Base-by-base conservation (phyloP, 257 asterid species). In the Vinca minor region DNA sequence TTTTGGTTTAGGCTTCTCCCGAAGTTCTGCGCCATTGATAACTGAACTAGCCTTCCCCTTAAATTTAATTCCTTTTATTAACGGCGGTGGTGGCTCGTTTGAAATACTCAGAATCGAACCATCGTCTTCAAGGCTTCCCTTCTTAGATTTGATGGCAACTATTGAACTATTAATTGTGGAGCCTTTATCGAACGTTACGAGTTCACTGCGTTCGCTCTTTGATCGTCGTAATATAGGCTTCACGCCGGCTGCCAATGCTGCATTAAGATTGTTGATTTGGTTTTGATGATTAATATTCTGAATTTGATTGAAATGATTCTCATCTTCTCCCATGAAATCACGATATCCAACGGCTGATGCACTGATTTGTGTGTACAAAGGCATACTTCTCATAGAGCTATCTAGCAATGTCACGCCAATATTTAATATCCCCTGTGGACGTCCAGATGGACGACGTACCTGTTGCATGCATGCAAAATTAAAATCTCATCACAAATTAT, bases 401-500 rank as follows among this genome's bases (percentile, higher is more conserved):
- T 82, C 97, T 0, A 90, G 87, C 34, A 90, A 70, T 55, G 96
- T 85, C 69, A 87, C 95, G 0, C 97, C 97, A 20, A 91, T 83
- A 75, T 91, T 91, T 52, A 88, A 58, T 73, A 88, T 88, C 4
- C 98, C 95, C 42, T 88, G 98, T 13, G 96, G 95, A 31, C 96
- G 85, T 2, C 98, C 98, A 0, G 98, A 91, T 50, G 93, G 91
- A 62, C 95, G 85, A 5, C 96, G 95, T 29, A 91, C 78, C 97
- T 91, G 74, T 35, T 8, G 7, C 66, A 61, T 61, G 36, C 60
- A 54, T 25, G 59, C 35, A 34, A 41, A 41, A 41, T 41, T 41
- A 2, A 38, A 41, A 41, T 41, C 46, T 41, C 46, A 41, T 13
- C 46, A 41, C 46, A 11, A 41, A n/a, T n/a, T n/a, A 41, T 11